Percentiles rank a stretch among this genome's conserved stretches.
phyloP scores from a whole-genome alignment of 2,329 filamentous ascomycete species.

The Sporothrix dimorphospora region DNA sequence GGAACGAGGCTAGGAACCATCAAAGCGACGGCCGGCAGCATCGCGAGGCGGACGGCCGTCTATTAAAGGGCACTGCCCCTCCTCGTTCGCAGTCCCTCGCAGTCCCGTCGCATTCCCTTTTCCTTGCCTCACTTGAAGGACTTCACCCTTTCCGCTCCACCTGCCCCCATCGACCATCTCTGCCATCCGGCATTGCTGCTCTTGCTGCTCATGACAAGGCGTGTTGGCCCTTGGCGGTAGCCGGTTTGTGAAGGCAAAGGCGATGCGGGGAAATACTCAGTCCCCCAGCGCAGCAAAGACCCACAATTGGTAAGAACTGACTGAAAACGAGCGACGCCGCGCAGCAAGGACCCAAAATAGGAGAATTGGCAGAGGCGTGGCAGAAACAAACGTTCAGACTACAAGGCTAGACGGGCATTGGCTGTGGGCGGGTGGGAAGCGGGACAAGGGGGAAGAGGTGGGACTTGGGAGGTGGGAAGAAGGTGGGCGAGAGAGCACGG shows the following conservation, averaged over 20 bases:
- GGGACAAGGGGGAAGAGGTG: neutral
- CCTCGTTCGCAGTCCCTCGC: neutral
- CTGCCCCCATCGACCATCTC: neutral
- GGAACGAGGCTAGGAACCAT: slow-evolving; percentile 18
- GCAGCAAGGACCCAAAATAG: neutral
- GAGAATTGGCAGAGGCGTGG: neutral
- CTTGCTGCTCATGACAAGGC: neutral
- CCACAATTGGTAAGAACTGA: slow-evolving; percentile 31
- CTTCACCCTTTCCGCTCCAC: neutral
- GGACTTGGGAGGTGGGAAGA: no score
- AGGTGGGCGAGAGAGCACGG: neutral
- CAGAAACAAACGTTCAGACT: neutral
- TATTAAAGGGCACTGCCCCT: neutral
- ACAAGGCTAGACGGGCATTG: slow-evolving; percentile 2
- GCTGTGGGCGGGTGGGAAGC: neutral
- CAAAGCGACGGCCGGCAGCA: slow-evolving; percentile 12
- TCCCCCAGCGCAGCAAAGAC: no score
- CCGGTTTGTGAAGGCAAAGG: neutral
- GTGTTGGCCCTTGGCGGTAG: neutral
- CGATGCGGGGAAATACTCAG: slow-evolving; percentile 25
- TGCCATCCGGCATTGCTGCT: neutral
- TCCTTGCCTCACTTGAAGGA: neutral
- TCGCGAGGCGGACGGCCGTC: neutral
- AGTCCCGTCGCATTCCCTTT: neutral
- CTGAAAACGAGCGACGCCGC: neutral